Percentiles rank a stretch among this genome's conserved stretches.
These are phyloP conservation scores for Sclerotinia spermophila DNA, from an alignment of 2,329 filamentous ascomycete genomes.

Conservation along the genomic window DNA sequence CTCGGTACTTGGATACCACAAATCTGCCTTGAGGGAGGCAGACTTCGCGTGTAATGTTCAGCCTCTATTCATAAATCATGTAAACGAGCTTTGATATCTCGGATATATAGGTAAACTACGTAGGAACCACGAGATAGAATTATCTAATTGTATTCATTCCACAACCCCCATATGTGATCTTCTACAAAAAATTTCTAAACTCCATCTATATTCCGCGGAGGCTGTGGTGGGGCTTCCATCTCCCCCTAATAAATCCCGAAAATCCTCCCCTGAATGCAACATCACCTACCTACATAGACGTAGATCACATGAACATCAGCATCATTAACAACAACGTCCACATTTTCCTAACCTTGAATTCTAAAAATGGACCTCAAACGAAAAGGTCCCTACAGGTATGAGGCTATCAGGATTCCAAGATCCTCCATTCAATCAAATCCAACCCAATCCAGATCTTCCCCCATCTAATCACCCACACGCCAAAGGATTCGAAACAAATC, in stretches of 20 bases:
- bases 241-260: neutral
- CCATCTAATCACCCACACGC: neutral
- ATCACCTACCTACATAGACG: neutral
- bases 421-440: neutral
- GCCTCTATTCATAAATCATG: neutral
- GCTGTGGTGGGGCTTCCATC: slow-evolving; percentile 12
- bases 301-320: neutral
- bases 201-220: slow-evolving; percentile 6
- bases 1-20: neutral
- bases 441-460: neutral
- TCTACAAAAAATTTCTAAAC: neutral
- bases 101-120: neutral
- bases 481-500: slow-evolving; percentile 13
- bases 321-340: neutral
- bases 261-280: neutral
- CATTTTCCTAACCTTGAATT: neutral
- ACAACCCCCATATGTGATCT: neutral
- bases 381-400: neutral
- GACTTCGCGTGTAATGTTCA: neutral
- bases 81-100: neutral
- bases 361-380: slow-evolving; percentile 8
- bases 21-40: slow-evolving; percentile 13
- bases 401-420: neutral
- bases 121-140: neutral
- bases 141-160: neutral